phyloP scores from a whole-genome alignment of 495 filamentous ascomycete genomes.

The Talaromyces borbonicus region DNA sequence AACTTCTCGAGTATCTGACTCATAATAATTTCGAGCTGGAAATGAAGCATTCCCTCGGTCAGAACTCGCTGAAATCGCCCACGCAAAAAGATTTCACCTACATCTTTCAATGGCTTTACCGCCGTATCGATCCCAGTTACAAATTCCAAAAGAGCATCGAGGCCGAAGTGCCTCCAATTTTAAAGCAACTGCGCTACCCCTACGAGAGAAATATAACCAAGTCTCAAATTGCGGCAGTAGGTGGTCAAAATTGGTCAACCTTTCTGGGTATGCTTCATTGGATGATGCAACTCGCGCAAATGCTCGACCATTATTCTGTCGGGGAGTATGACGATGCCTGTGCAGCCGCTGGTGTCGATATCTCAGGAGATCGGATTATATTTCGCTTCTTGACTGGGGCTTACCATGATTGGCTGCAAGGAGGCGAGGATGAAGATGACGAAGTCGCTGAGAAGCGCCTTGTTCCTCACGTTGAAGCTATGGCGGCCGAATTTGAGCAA shows the following conservation, averaged over 20 bases:
- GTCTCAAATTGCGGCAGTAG: slow-evolving; percentile 85
- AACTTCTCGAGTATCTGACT: slow-evolving; percentile 83
- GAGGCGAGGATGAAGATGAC: slow-evolving; percentile 69
- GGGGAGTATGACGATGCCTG: slow-evolving; percentile 85
- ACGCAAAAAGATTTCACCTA: slow-evolving; percentile 96
- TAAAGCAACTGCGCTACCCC: slow-evolving; percentile 90
- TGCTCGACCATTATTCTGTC: slow-evolving; percentile 67
- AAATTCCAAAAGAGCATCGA: slow-evolving; percentile 87
- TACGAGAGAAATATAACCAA: slow-evolving; percentile 92
- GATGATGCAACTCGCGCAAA: slow-evolving; percentile 94
- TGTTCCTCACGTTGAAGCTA: slow-evolving; percentile 72
- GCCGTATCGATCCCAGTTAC: slow-evolving; percentile 86
- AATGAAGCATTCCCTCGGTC: slow-evolving; percentile 81
- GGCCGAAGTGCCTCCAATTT: slow-evolving; percentile 78
- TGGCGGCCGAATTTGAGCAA: slow-evolving; percentile 81
- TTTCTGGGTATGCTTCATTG: slow-evolving; percentile 93
- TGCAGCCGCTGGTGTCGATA: slow-evolving; percentile 75
- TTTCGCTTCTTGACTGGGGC: slow-evolving; percentile 81
- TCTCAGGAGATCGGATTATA: slow-evolving; percentile 80
- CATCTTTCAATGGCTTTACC: slow-evolving; percentile 97
- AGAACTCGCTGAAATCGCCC: slow-evolving; percentile 83
- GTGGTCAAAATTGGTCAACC: slow-evolving; percentile 89
- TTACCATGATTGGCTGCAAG: slow-evolving; percentile 85
- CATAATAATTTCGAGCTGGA: slow-evolving; percentile 93
- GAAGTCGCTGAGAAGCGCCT: slow-evolving; percentile 67